Base-by-base conservation (phyloP, 108 stramenopile species). In the Stephanodiscus minutulus region DNA sequence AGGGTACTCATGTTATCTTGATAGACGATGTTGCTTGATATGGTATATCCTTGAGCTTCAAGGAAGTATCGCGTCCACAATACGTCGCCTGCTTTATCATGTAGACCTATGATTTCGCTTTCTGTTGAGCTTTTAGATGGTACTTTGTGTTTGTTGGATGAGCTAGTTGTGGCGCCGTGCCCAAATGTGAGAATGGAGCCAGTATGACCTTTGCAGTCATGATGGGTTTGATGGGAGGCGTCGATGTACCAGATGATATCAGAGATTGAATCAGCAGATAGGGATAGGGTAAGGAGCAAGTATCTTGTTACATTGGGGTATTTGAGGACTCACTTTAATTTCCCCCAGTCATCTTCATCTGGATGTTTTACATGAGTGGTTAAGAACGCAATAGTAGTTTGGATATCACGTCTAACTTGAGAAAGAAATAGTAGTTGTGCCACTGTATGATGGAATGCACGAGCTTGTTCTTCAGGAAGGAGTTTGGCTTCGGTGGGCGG, bases 171-270 rank as follows among this genome's bases (percentile, higher is more conserved):
- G 5, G 39, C 63, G 7, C 86, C 86, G 29, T 63, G 60, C 1
- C 84, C 84, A 21, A 83, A 47, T 10, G 82, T 66, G 66, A 85
- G 54, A 29, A 46, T 29, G 20, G 53, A 73, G 18, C 87, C 87
- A 0, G 82, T 76, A 53, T 86, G 85, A 25, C 85, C 77, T 29
- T 56, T 22, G 56, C 73, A 70, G 72, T 86, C 85, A 10, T 55
- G 28, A 39, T 85, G 85, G 15, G 79, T 47, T 0, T 39, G 69
- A 22, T 65, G 52, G 3, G 76, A 67, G 0, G 62, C 76, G 61
- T 77, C 76, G 3, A 79, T 63, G 56, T 72, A 79, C 65, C 60
- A 63, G 5, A 9, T 39, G 39, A 39, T 39, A 9, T 39, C 39
- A 1, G 39, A 9, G 39, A 39, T 4, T 1, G 39, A 53, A 12